Evolutionary conservation across 1,284 basidiomycete species (phyloP).

Genomic region (Moesziomyces parantarcticus): DNA sequence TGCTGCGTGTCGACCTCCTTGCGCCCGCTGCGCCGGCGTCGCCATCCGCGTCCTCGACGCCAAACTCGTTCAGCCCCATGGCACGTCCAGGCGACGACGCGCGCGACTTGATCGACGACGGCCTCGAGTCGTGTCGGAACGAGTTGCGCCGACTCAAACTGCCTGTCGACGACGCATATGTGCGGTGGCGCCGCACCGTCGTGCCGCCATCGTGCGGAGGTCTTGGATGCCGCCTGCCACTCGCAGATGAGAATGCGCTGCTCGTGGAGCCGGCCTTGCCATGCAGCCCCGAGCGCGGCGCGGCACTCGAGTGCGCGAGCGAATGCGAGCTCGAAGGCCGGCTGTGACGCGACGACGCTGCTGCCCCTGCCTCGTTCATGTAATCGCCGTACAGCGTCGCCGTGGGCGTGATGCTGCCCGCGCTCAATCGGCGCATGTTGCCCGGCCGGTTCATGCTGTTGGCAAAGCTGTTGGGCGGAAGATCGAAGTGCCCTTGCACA

Average conservation of each 20-base stretch:
- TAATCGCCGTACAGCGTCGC: constrained; percentile 49
- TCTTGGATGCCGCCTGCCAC: constrained; percentile 38
- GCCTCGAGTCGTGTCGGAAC: constrained; percentile 34
- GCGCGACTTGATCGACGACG: constrained; percentile 44
- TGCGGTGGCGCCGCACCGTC: constrained; percentile 53
- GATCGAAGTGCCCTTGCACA: constrained; percentile 23
- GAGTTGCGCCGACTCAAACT: constrained; percentile 47
- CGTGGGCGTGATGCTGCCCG: constrained; percentile 63
- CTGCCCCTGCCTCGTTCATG: constrained; percentile 20
- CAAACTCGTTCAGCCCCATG: constrained; percentile 27
- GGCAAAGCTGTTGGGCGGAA: constrained; percentile 31
- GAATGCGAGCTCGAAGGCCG: constrained; percentile 58
- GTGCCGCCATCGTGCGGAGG: constrained; percentile 53
- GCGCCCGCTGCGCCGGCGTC: constrained; percentile 12
- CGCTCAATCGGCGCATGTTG: constrained; percentile 53
- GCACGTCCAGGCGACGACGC: constrained; percentile 39
- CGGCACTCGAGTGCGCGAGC: constrained; percentile 24
- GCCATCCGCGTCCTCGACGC: constrained; percentile 15
- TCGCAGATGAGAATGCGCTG: constrained; percentile 51
- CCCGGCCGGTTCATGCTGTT: constrained; percentile 39
- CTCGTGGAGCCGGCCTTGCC: constrained; percentile 53
- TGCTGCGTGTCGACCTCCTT: constrained; percentile 28
- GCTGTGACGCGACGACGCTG: constrained; percentile 33
- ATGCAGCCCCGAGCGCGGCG: constrained; percentile 39
- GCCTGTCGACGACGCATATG: constrained; percentile 41